Evolutionary conservation across 345 rosid genomes (phyloP), one percentile per base, ranked within the genome.

Genomic region (Barbarea vulgaris): DNA sequence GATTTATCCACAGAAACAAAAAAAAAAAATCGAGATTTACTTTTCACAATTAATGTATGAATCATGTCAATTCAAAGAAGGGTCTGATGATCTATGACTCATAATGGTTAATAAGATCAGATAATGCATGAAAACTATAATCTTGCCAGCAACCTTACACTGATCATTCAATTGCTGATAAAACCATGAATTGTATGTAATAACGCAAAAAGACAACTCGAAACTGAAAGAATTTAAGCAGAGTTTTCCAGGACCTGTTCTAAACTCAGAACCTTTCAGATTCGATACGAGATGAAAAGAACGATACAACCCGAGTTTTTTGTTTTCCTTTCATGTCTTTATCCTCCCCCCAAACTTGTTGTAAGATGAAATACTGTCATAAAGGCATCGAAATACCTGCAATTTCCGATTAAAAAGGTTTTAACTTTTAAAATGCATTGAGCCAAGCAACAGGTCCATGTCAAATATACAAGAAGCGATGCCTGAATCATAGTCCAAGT

Each of bases 381-480:
- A 72, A 66, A 72, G 81, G 81, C 77, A 77, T 72, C 1, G 77
- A 72, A 57, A 77, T 64, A 65, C 77, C 77, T 77, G 73, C 68
- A 65, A 31, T 27, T 56, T 69, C 63, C 53, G 37, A 31, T 18
- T 3, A 0, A 0, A 52, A 21, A 19, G 31, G 63, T 52, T 15
- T 21, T 19, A 12, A 17, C 19, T 63, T 30, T 63, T 13, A 9
- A 33, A 58, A 67, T 27, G 19, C 57, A 62, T 28, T 41, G 33
- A 52, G 52, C 41, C 52, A 66, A 68, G 41, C 25, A 66, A 58
- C 19, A 67, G 11, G 24, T 18, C 1, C 12, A 67, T 34, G 66
- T 24, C 42, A 66, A 36, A 66, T 44, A 64, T 22, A 39, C 31
- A 31, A 18, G 51, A 28, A 58, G 12, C 6, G 57, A 44, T 44